Conservation (phyloP, 2,329 filamentous ascomycete species). For the Cryoendolithus antarcticus region DNA sequence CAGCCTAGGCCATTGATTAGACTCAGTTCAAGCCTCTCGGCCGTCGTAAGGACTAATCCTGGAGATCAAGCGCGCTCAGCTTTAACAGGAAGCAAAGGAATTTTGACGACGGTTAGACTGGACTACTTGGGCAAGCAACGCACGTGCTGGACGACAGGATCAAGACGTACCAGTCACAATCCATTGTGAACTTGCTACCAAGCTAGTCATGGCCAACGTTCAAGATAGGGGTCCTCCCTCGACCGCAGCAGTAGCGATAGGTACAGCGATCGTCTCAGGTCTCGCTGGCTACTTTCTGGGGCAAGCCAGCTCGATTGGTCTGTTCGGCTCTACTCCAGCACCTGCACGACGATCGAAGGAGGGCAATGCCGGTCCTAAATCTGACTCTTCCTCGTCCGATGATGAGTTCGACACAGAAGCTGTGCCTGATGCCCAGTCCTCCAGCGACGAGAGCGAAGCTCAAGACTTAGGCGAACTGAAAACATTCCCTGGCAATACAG, state of each 20-base stretch:
- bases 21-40: too few relatives aligned
- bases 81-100: too few relatives aligned
- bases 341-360: slow-evolving; percentile 13
- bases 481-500: slow-evolving; percentile 40
- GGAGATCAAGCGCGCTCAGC: too few relatives aligned
- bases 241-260: slow-evolving; percentile 50
- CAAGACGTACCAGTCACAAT: neutral
- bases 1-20: too few relatives aligned
- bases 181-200: neutral
- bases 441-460: slow-evolving; percentile 22
- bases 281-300: slow-evolving; percentile 64
- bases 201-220: slow-evolving; percentile 18
- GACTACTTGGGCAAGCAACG: neutral
- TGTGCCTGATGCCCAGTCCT: slow-evolving; percentile 24
- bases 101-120: neutral
- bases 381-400: slow-evolving; percentile 18
- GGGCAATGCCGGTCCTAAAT: slow-evolving; percentile 22
- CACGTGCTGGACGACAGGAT: neutral
- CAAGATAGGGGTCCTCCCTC: slow-evolving; percentile 33
- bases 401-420: slow-evolving; percentile 27
- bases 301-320: slow-evolving; percentile 54
- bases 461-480: slow-evolving; percentile 33
- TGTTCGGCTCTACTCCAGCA: slow-evolving; percentile 46
- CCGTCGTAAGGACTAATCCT: too few relatives aligned
- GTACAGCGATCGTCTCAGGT: slow-evolving; percentile 61